Evolutionary conservation across 2,329 filamentous ascomycete genomes (phyloP).

Genomic region (Arthrobotrys sinensis): DNA sequence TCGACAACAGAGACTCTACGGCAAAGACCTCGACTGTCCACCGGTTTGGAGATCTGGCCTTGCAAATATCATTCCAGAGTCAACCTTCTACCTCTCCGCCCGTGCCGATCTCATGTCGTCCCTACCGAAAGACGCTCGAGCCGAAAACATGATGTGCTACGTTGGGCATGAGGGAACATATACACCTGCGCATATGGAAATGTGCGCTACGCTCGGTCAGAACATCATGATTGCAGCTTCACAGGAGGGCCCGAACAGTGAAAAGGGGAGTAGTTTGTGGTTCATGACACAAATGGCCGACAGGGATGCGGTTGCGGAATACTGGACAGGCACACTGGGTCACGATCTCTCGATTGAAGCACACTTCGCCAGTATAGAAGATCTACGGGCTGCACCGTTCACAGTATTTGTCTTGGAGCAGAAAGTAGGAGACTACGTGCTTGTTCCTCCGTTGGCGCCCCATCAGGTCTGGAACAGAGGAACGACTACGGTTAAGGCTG

Average conservation of each 20-base stretch:
- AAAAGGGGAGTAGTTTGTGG: constrained; percentile 92
- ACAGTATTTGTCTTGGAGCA: constrained; percentile 95
- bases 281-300: constrained; percentile 99
- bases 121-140: constrained; percentile 86
- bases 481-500: constrained; percentile 95
- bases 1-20: constrained; percentile 86
- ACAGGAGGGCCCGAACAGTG: constrained; percentile 79
- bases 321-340: constrained; percentile 91
- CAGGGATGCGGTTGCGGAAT: constrained; percentile 89
- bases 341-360: constrained; percentile 98
- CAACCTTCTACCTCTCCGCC: constrained; percentile 90
- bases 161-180: constrained; percentile 97
- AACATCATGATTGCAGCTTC: constrained; percentile 99
- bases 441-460: constrained; percentile 91
- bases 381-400: constrained; percentile 95
- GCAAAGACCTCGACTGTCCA: constrained; percentile 98
- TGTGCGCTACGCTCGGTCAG: constrained; percentile 95
- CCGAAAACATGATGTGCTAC: constrained; percentile 98
- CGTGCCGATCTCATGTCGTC: constrained; percentile 96
- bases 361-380: constrained; percentile 94
- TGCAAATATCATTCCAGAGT: constrained; percentile 81
- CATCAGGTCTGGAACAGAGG: constrained; percentile 99
- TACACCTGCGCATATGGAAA: constrained; percentile 94
- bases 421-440: constrained; percentile 88
- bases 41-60: constrained; percentile 86